Conservation (phyloP, 208 protist species). For the Trypanosoma vivax region DNA sequence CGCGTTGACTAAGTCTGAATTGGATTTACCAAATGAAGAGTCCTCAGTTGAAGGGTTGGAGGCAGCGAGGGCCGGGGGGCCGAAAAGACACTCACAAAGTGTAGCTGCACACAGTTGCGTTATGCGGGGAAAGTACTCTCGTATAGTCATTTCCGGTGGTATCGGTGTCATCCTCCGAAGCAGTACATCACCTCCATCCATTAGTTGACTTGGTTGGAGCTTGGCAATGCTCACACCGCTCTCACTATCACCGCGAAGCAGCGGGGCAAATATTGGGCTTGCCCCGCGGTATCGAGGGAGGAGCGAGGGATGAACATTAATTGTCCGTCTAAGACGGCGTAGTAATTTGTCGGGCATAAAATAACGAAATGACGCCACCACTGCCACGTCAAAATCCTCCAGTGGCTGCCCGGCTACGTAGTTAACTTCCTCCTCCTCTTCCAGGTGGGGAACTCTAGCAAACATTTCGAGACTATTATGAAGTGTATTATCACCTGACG, state of each 20-base stretch:
- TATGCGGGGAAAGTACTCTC: constrained; percentile 76
- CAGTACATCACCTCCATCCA: constrained; percentile 78
- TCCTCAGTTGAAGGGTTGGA: constrained; percentile 4
- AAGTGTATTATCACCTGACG: neutral
- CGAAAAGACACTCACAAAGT: constrained; percentile 74
- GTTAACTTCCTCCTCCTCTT: neutral
- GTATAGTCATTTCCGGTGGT: constrained; percentile 56
- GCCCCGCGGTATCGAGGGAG: constrained; percentile 83
- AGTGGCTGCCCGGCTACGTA: constrained; percentile 29
- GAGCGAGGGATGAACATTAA: constrained; percentile 88
- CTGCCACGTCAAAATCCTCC: constrained; percentile 56
- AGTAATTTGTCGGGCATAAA: constrained; percentile 65
- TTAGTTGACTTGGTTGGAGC: constrained; percentile 34
- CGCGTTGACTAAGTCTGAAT: neutral
- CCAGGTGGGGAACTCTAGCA: neutral
- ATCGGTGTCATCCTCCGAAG: constrained; percentile 71
- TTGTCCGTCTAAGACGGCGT: constrained; percentile 47
- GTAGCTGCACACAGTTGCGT: constrained; percentile 59
- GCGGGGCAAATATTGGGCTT: constrained; percentile 81
- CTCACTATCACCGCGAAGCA: constrained; percentile 57
- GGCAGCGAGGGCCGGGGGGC: constrained; percentile 15
- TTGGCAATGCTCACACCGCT: constrained; percentile 79
- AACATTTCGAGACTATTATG: neutral
- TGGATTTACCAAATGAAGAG: neutral
- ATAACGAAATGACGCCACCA: constrained; percentile 87